Base-by-base conservation (phyloP, 257 asterid genomes). In the Handroanthus guayacan region DNA sequence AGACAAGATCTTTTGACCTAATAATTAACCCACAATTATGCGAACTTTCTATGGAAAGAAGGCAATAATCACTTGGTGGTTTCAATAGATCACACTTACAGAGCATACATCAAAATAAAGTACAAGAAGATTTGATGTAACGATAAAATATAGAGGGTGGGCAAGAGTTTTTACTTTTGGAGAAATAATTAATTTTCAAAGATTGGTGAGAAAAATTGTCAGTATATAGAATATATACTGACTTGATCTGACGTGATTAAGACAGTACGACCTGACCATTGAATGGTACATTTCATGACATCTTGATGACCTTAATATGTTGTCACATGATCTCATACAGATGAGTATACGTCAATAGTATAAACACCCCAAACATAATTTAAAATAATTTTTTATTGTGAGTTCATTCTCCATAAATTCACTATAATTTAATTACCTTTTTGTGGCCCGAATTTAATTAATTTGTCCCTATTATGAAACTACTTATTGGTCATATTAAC, bases 11-110 rank as follows among this genome's bases (percentile, higher is more conserved):
- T 13, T 31, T 65, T 45, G 14, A 77, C 81, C 81, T 69, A 50
- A 61, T 57, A 25, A 76, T 67, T 13, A 45, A 76, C 50, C 70
- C 75, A 51, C 71, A 65, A 71, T 78, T 60, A 62, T 34, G 36
- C 13, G 17, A 6, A 47, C 34, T 57, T 10, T 36, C 41, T 43
- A n/a, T 18, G 16, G 45, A 39, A 75, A 62, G 62, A 25, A 54
- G 77, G 55, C 47, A 74, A 62, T 74, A 13, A 74, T 75, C 72
- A 63, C 67, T 75, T 64, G 66, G 5, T 51, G 38, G 16, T 36
- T 45, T 67, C 56, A 17, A 17, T 18, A 65, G 44, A 65, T 38
- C 14, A 3, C 17, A 43, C 2, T 43, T 66, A 20, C 8, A 4
- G 2, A 5, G 18, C 14, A 12, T 10, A 45, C 44, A 66, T 66